phyloP scores from a whole-genome alignment of 1,284 basidiomycete species.

The Cystobasidium slooffiae region DNA sequence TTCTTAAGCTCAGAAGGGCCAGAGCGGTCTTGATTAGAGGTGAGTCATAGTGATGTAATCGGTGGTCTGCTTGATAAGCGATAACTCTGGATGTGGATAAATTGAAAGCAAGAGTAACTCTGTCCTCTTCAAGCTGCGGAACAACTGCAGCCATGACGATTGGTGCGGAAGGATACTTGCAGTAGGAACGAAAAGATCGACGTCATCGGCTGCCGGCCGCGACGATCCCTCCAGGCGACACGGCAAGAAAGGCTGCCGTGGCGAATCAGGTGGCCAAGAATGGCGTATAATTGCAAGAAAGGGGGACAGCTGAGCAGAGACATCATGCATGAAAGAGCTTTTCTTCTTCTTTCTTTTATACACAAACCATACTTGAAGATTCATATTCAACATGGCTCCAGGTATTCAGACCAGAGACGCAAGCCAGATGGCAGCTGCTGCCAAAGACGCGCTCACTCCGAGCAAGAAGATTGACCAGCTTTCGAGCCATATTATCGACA shows the following conservation, averaged over 20 bases:
- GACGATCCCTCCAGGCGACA: too few species aligned
- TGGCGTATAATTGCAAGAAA: not conserved
- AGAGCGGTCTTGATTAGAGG: too few species aligned
- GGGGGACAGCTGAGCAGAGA: not conserved
- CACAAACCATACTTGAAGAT: not conserved
- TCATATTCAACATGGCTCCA: constrained; percentile 35
- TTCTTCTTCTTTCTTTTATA: not conserved
- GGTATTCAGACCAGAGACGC: constrained; percentile 25
- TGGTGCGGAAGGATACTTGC: too few species aligned
- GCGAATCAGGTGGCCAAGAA: constrained; percentile 7
- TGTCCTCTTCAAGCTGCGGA: too few species aligned
- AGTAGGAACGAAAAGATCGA: too few species aligned
- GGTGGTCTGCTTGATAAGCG: too few species aligned
- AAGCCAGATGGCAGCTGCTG: constrained; percentile 12
- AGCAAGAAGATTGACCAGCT: constrained; percentile 41
- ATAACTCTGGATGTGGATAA: too few species aligned
- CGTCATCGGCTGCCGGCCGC: too few species aligned
- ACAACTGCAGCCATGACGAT: too few species aligned
- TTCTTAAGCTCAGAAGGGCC: too few species aligned
- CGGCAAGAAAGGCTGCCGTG: not conserved
- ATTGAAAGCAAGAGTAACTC: too few species aligned
- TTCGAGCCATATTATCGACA: constrained; percentile 26
- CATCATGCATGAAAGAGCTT: not conserved
- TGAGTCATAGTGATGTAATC: too few species aligned
- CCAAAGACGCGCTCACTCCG: constrained; percentile 19